Conservation (phyloP, 1,284 basidiomycete genomes). For the Kalmanozyma brasiliensis region DNA sequence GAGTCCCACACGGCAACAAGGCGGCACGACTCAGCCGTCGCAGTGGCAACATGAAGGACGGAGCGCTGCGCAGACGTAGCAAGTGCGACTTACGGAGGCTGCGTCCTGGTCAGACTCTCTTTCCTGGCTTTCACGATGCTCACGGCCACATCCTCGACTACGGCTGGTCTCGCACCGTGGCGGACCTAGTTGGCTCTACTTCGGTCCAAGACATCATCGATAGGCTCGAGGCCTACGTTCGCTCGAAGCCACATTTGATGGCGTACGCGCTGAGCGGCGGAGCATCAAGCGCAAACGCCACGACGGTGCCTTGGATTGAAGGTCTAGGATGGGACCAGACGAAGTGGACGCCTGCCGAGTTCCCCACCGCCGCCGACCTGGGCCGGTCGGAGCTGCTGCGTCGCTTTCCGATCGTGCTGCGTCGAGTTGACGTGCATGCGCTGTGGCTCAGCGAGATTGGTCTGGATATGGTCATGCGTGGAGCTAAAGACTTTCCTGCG, state of each 20-base stretch:
- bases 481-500: slow-evolving; percentile 65
- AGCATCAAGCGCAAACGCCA: background rate
- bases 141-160: slow-evolving; percentile 64
- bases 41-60: background rate
- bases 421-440: slow-evolving; percentile 79
- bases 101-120: slow-evolving; percentile 28
- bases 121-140: slow-evolving; percentile 60
- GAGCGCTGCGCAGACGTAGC: slow-evolving; percentile 6
- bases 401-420: slow-evolving; percentile 26
- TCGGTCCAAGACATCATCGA: slow-evolving; percentile 45
- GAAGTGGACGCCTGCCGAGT: slow-evolving; percentile 61
- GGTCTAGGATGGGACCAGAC: slow-evolving; percentile 96
- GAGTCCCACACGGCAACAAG: slow-evolving; percentile 32
- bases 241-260: slow-evolving; percentile 27
- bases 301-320: slow-evolving; percentile 75
- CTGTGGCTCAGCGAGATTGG: slow-evolving; percentile 81
- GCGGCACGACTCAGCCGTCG: slow-evolving; percentile 21
- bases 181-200: slow-evolving; percentile 50
- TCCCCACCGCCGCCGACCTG: slow-evolving; percentile 78
- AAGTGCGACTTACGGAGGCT: slow-evolving; percentile 29
- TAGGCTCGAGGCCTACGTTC: slow-evolving; percentile 48
- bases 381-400: slow-evolving; percentile 68
- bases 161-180: slow-evolving; percentile 53
- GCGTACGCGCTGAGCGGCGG: slow-evolving; percentile 14
- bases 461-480: slow-evolving; percentile 66